phyloP scores from a whole-genome alignment of 441 rosid species.

The Corymbia calophylla region DNA sequence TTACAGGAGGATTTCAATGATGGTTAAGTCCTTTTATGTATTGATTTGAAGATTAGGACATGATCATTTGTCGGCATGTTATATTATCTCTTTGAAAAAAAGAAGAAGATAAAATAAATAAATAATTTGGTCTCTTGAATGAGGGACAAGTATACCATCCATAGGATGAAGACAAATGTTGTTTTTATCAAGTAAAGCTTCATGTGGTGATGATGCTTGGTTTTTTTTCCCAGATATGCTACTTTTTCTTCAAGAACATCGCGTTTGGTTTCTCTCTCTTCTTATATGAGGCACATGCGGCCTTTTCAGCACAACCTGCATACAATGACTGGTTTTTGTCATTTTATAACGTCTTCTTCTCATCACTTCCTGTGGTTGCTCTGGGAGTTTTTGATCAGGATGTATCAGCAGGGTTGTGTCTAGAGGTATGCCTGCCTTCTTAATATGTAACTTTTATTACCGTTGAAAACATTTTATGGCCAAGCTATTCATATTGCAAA shows the following conservation, averaged over 20 bases:
- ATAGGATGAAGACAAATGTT: neutral
- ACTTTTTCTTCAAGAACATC: slow-evolving; percentile 7
- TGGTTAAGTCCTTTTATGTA: neutral
- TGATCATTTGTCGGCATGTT: neutral
- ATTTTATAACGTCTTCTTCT: neutral
- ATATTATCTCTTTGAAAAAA: neutral
- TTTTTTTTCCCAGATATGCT: slow-evolving; percentile 2
- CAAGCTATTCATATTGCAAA: neutral
- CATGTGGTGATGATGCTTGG: neutral
- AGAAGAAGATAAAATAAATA: neutral
- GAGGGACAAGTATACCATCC: neutral
- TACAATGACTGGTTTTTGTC: slow-evolving; percentile 7
- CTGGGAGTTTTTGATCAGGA: slow-evolving; percentile 9
- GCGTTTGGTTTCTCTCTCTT: slow-evolving; percentile 4
- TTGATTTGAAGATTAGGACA: too few relatives aligned
- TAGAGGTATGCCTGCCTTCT: neutral
- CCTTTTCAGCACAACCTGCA: slow-evolving; percentile 2
- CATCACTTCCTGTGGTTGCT: slow-evolving; percentile 3
- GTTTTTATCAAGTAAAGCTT: neutral
- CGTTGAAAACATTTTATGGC: neutral
- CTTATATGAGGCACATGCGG: neutral
- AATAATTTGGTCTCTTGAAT: neutral
- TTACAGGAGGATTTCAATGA: slow-evolving; percentile 2
- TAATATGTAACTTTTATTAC: neutral
- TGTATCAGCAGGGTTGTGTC: neutral